Percentiles rank a stretch among this genome's conserved stretches.
These are phyloP conservation scores for Amanita rubescens DNA, from an alignment of 768 basidiomycete genomes.

Conservation along the genomic window DNA sequence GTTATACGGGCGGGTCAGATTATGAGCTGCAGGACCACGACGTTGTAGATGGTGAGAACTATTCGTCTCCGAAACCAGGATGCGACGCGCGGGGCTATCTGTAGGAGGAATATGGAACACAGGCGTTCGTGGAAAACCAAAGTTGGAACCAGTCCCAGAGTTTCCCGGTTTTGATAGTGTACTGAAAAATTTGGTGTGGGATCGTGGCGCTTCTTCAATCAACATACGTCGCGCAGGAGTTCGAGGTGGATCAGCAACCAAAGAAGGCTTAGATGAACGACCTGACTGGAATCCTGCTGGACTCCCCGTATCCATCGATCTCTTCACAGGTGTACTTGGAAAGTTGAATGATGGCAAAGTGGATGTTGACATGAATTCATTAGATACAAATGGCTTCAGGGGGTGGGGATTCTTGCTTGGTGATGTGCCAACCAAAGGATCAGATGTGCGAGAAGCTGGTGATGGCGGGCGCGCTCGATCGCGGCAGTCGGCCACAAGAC, in stretches of 20 bases:
- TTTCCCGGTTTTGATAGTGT: slow-evolving; percentile 33
- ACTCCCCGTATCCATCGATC: slow-evolving; percentile 19
- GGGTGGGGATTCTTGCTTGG: slow-evolving; percentile 1
- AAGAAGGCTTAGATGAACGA: slow-evolving; percentile 26
- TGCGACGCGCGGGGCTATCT: slow-evolving; percentile 36
- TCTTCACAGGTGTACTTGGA: background rate
- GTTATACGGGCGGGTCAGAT: background rate
- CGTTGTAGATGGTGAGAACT: slow-evolving; percentile 15
- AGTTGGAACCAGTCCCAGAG: slow-evolving; percentile 3
- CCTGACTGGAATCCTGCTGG: slow-evolving; percentile 16
- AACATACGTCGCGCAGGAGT: slow-evolving; percentile 64
- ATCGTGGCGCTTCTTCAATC: slow-evolving; percentile 41
- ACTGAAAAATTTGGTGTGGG: slow-evolving; percentile 42
- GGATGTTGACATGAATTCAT: background rate
- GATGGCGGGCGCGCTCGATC: slow-evolving; percentile 51
- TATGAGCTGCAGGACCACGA: background rate
- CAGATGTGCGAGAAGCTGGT: slow-evolving; percentile 35
- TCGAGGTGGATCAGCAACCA: slow-evolving; percentile 30
- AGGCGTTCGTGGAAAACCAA: slow-evolving; percentile 15
- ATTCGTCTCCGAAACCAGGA: slow-evolving; percentile 27
- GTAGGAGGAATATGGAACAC: slow-evolving; percentile 24
- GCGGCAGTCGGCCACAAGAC: slow-evolving; percentile 6
- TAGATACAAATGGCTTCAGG: slow-evolving; percentile 9
- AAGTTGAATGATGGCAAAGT: slow-evolving; percentile 7
- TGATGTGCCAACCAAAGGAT: slow-evolving; percentile 15